phyloP scores from a whole-genome alignment of 257 asterid genomes.

The Nemophila menziesii region DNA sequence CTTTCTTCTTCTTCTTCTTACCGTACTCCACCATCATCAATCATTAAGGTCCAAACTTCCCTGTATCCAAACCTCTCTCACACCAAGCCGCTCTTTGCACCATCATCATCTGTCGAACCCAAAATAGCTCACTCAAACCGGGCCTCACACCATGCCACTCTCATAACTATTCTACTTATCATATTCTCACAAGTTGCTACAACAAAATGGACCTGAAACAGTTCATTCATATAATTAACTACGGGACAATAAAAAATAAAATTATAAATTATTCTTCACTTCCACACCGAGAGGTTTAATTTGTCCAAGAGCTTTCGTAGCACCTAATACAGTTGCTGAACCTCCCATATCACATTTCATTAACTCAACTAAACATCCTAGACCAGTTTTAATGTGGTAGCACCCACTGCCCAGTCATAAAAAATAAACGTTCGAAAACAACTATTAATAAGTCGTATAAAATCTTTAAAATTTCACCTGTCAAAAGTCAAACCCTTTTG shows the following conservation, averaged over 20 bases:
- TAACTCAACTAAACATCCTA: slow-evolving; percentile 76
- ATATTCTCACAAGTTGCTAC: slow-evolving; percentile 96
- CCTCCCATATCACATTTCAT: slow-evolving; percentile 99
- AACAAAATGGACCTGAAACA: slow-evolving; percentile 74
- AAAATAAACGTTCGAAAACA: background rate
- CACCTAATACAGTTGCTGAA: slow-evolving; percentile 93
- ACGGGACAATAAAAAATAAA: background rate
- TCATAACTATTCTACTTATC: slow-evolving; percentile 95
- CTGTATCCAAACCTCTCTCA: too few relatives aligned
- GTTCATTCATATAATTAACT: too few relatives aligned
- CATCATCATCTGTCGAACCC: too few relatives aligned
- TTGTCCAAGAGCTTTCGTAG: slow-evolving; percentile 94
- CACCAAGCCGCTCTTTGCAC: too few relatives aligned
- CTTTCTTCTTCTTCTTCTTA: too few relatives aligned
- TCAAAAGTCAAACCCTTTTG: slow-evolving; percentile 99
- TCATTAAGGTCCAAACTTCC: too few relatives aligned
- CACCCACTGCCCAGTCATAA: slow-evolving; percentile 63
- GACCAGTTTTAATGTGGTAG: slow-evolving; percentile 94
- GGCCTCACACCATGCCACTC: too few relatives aligned
- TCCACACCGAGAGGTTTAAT: slow-evolving; percentile 96
- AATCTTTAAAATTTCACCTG: slow-evolving; percentile 52
- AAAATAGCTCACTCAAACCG: too few relatives aligned
- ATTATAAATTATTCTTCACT: slow-evolving; percentile 24
- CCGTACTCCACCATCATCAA: too few relatives aligned
- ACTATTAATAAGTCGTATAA: too few relatives aligned